phyloP scores from a whole-genome alignment of 805 yeast species.

The Jamesozyma spencerorum region DNA sequence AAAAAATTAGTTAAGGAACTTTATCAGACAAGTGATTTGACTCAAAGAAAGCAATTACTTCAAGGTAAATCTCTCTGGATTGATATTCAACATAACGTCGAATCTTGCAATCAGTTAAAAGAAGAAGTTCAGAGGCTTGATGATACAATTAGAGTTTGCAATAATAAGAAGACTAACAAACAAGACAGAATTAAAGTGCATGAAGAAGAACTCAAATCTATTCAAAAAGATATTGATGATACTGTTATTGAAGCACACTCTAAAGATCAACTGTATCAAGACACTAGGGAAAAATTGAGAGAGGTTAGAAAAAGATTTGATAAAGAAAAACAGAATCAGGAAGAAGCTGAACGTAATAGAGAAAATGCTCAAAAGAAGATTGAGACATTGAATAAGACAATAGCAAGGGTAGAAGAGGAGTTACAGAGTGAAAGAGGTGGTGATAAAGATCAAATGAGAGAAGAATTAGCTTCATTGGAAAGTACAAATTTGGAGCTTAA shows the following conservation, averaged over 20 bases:
- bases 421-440: constrained; percentile 26
- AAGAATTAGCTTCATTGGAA: constrained; percentile 10
- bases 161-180: constrained; percentile 14
- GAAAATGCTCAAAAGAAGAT: constrained; percentile 16
- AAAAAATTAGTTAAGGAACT: constrained; percentile 33
- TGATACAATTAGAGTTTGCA: constrained; percentile 13
- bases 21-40: constrained; percentile 34
- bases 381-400: constrained; percentile 12
- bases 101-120: constrained; percentile 13
- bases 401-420: constrained; percentile 21
- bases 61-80: constrained; percentile 45
- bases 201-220: constrained; percentile 12
- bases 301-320: constrained; percentile 14
- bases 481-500: constrained; percentile 9
- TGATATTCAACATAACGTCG: constrained; percentile 25
- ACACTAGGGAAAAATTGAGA: constrained; percentile 11
- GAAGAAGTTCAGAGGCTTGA: constrained; percentile 12
- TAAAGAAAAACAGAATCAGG: constrained; percentile 15
- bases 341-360: constrained; percentile 15
- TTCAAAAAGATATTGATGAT: constrained; percentile 12
- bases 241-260: constrained; percentile 10
- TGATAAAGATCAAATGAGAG: constrained; percentile 22
- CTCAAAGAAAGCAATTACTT: constrained; percentile 31
- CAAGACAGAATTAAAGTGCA: constrained; percentile 24
- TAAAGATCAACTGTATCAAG: constrained; percentile 15